Evolutionary conservation across 176 grass and related monocot species (phyloP).

Genomic region (Phoenix dactylifera): DNA sequence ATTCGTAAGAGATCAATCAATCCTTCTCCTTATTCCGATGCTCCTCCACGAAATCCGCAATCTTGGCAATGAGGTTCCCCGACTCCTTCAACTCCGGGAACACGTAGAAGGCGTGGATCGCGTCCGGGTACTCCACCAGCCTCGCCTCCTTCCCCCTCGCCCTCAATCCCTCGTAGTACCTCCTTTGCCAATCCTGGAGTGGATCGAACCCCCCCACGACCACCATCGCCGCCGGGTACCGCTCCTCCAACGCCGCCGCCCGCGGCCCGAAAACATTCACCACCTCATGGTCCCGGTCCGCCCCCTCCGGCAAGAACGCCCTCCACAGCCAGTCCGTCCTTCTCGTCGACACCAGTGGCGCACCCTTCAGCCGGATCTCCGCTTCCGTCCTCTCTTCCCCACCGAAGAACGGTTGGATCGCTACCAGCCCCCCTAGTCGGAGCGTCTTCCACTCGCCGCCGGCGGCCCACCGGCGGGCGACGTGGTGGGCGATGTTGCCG

Average conservation of each 20-base stretch:
- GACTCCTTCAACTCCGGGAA: slow-evolving; percentile 56
- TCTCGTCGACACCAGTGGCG: slow-evolving; percentile 42
- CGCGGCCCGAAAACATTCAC: slow-evolving; percentile 8
- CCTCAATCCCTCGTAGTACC: slow-evolving; percentile 42
- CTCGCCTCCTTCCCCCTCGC: slow-evolving; percentile 25
- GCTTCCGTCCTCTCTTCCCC: slow-evolving; percentile 63
- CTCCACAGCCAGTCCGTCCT: slow-evolving; percentile 80
- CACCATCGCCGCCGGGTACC: slow-evolving; percentile 38
- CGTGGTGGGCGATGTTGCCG: slow-evolving; percentile 73
- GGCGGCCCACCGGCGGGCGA: slow-evolving; percentile 48
- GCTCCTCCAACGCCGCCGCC: neutral
- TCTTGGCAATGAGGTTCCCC: slow-evolving; percentile 34
- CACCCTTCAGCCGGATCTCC: slow-evolving; percentile 41
- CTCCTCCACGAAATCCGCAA: slow-evolving; percentile 41
- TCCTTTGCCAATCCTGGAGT: slow-evolving; percentile 66
- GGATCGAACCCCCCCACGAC: slow-evolving; percentile 72
- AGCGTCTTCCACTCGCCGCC: slow-evolving; percentile 13
- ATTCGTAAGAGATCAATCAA: too few species aligned
- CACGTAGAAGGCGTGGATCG: slow-evolving; percentile 75
- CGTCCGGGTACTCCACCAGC: slow-evolving; percentile 59
- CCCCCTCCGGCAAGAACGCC: slow-evolving; percentile 66
- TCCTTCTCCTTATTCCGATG: neutral
- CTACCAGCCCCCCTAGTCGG: slow-evolving; percentile 34
- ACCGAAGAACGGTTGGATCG: slow-evolving; percentile 85
- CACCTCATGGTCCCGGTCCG: slow-evolving; percentile 47